Conservation (phyloP, 1,139 yeast species). For the Saccharomycopsis hybrid region DNA sequence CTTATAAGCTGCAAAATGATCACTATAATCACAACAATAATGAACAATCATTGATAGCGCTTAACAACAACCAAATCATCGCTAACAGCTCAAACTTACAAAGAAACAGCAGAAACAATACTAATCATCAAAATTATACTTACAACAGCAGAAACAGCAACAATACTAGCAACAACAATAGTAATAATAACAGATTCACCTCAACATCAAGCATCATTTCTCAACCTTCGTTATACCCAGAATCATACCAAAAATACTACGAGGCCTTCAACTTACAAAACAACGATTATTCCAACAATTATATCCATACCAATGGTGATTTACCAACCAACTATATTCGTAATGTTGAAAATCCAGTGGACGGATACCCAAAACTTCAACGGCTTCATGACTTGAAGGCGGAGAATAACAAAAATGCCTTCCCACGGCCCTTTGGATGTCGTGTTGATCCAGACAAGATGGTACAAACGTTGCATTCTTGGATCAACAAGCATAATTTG, state of each 20-base stretch:
- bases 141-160: background rate
- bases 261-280: conserved; percentile 17
- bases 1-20: no score
- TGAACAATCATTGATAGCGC: no score
- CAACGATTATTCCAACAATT: conserved; percentile 70
- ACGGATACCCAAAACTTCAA: conserved; percentile 82
- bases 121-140: background rate
- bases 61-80: no score
- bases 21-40: no score
- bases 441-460: conserved; percentile 47
- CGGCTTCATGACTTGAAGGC: conserved; percentile 57
- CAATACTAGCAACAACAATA: background rate
- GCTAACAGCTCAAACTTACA: background rate
- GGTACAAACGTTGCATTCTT: conserved; percentile 46
- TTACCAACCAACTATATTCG: conserved; percentile 60
- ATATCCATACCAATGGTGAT: conserved; percentile 48
- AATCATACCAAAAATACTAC: conserved; percentile 2
- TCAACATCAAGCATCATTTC: background rate
- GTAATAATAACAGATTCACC: background rate
- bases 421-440: conserved; percentile 62
- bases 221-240: background rate
- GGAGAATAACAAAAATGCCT: conserved; percentile 41
- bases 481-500: conserved; percentile 52
- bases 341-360: conserved; percentile 58
- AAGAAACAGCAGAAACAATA: background rate